These are phyloP conservation scores for Atkinsonella hypoxylon DNA, from an alignment of 2,329 filamentous ascomycete genomes.

Conservation along the genomic window DNA sequence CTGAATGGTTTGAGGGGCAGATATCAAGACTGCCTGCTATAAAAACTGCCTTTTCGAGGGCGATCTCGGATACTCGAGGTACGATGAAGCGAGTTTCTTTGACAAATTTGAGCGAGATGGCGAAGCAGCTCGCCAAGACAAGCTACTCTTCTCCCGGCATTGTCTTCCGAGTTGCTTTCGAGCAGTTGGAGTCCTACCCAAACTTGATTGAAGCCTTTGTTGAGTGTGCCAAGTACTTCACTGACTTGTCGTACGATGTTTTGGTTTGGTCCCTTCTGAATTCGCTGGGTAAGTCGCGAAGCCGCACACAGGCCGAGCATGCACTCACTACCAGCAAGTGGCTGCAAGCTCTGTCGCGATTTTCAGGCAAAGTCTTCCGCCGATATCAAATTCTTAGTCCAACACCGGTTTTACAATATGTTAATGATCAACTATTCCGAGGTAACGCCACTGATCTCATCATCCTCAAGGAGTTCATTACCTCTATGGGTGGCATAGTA, in stretches of 20 bases:
- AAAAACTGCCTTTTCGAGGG: constrained; percentile 63
- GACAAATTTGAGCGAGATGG: constrained; percentile 77
- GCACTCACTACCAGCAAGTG: constrained; percentile 74
- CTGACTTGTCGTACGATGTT: constrained; percentile 82
- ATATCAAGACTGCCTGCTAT: constrained; percentile 69
- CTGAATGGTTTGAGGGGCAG: constrained; percentile 79
- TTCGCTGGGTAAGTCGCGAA: constrained; percentile 50
- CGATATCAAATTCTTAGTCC: constrained; percentile 76
- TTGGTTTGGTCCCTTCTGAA: constrained; percentile 86
- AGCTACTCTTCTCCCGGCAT: constrained; percentile 82
- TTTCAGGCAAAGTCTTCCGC: constrained; percentile 81
- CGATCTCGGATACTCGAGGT: constrained; percentile 67
- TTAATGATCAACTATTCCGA: constrained; percentile 67
- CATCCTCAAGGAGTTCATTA: constrained; percentile 80
- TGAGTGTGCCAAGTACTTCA: constrained; percentile 90
- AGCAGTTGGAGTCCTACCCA: constrained; percentile 85
- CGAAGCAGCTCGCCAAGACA: constrained; percentile 81
- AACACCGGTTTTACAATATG: constrained; percentile 77
- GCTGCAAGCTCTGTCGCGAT: constrained; percentile 81
- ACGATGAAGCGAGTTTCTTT: constrained; percentile 83
- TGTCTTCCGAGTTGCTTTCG: constrained; percentile 79
- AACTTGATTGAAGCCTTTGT: constrained; percentile 93
- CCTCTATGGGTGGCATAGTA: constrained; percentile 87
- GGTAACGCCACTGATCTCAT: constrained; percentile 86
- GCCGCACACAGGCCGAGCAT: constrained; percentile 49